phyloP scores from a whole-genome alignment of 2,329 filamentous ascomycete species.

The Dissoconium aciculare region DNA sequence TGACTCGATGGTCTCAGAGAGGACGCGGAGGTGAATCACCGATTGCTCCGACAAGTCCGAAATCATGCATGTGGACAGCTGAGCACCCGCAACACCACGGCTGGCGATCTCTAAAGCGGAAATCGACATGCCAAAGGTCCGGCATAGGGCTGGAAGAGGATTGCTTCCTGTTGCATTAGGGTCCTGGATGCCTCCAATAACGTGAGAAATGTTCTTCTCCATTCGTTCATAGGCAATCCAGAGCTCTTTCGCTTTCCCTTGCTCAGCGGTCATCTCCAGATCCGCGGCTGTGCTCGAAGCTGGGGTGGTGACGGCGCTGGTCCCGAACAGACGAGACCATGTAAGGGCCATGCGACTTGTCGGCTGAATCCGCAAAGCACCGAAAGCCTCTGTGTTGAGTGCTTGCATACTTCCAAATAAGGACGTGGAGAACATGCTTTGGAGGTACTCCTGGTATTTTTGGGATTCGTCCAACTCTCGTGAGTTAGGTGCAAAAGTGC shows the following conservation, averaged over 20 bases:
- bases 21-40: conserved; percentile 71
- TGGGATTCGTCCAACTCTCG: conserved; percentile 9
- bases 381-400: conserved; percentile 8
- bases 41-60: conserved; percentile 72
- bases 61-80: conserved; percentile 52
- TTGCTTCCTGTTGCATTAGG: conserved; percentile 11
- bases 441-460: conserved; percentile 17
- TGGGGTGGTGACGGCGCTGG: conserved; percentile 1
- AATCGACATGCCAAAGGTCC: conserved; percentile 64
- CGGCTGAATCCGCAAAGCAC: conserved; percentile 5
- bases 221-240: conserved; percentile 42
- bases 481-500: no score
- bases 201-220: conserved; percentile 36
- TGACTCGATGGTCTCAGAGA: conserved; percentile 76
- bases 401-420: conserved; percentile 19
- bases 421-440: conserved; percentile 17
- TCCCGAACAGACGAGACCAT: conserved; percentile 7
- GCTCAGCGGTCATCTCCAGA: conserved; percentile 3
- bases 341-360: conserved; percentile 8
- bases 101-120: conserved; percentile 83
- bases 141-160: conserved; percentile 15
- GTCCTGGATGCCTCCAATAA: conserved; percentile 28
- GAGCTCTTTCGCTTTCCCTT: conserved; percentile 23
- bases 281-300: conserved; percentile 3
- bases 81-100: conserved; percentile 58